Base-by-base conservation (phyloP, 495 filamentous ascomycete species). In the Aspergillus hancockii region DNA sequence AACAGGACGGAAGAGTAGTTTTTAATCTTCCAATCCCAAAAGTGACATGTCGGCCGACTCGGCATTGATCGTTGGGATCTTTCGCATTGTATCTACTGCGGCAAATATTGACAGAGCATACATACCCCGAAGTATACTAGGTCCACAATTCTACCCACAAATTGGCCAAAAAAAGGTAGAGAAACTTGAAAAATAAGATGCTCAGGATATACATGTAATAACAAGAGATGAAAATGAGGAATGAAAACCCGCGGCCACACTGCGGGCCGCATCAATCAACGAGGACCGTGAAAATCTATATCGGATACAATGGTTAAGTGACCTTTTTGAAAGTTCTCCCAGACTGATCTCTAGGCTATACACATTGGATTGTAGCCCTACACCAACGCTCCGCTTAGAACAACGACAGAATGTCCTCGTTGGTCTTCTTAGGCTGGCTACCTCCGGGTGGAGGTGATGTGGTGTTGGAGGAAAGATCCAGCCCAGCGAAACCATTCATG, bases 381-480 rank as follows among this genome's bases (percentile, higher is more conserved):
- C 21, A 23, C 16, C 43, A 12, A 47, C 12, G 21, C 19, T 8
- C 7, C 19, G 19, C 25, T 54, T 85, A 97, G 73, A 97, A 96
- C 70, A 98, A 77, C 21, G 90, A 91, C 72, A 98, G 71, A 55
- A 98, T 82, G 75, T 98, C 94, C 63, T 97, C 91, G 68, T 88
- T 94, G 41, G 85, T 85, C 67, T 88, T 88, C 71, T 87, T 87
- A 51, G 73, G 69, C 21, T 62, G 65, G 51, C 64, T 65, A 16
- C 62, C 45, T 10, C 63, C 54, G 18, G 71, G 64, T 10, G 69
- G 61, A 13, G 69, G 61, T 22, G 67, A 63, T 32, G 65, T 55
- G 30, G 57, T 53, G 55, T 66, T 72, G 6, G 85, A 84, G 58
- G 86, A 82, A 61, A 98, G 67, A 74, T 91, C 85, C 70, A 98